A percentile compares a stretch with the other conserved stretches of the same genome.
Conservation (phyloP, 177 flowering plant species). For the Vitis hybrid region DNA sequence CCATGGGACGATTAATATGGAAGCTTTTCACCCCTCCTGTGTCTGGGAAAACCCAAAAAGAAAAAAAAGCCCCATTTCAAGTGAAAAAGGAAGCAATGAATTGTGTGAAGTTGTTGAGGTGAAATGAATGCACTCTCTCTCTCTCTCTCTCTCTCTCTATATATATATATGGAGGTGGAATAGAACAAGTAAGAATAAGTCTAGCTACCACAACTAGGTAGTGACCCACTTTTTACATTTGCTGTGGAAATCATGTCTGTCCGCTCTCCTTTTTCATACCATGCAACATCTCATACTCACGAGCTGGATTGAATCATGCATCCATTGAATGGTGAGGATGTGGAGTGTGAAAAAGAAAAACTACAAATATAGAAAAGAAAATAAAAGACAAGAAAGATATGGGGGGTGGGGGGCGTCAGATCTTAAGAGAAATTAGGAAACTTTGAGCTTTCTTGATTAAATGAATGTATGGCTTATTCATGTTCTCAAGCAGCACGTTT, state of each 20-base stretch:
- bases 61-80: not conserved
- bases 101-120: slow-evolving; percentile 13
- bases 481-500: no score
- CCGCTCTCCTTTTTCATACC: not conserved
- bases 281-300: not conserved
- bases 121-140: slow-evolving; percentile 15
- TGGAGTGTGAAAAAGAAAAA: not conserved
- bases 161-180: no score
- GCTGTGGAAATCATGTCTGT: slow-evolving; percentile 7
- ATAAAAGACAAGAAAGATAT: no score
- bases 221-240: not conserved
- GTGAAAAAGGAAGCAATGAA: not conserved
- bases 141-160: no score
- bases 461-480: not conserved
- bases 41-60: slow-evolving; percentile 14
- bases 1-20: slow-evolving; percentile 8
- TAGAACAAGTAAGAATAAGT: no score
- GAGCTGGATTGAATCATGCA: slow-evolving; percentile 1
- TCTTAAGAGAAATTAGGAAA: not conserved
- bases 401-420: no score
- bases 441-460: slow-evolving; percentile 1
- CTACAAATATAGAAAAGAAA: not conserved
- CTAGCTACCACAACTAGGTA: not conserved
- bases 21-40: slow-evolving; percentile 7
- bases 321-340: not conserved